Evolutionary conservation across 2,329 filamentous ascomycete genomes (phyloP).

Genomic region (Annulohypoxylon truncatum): DNA sequence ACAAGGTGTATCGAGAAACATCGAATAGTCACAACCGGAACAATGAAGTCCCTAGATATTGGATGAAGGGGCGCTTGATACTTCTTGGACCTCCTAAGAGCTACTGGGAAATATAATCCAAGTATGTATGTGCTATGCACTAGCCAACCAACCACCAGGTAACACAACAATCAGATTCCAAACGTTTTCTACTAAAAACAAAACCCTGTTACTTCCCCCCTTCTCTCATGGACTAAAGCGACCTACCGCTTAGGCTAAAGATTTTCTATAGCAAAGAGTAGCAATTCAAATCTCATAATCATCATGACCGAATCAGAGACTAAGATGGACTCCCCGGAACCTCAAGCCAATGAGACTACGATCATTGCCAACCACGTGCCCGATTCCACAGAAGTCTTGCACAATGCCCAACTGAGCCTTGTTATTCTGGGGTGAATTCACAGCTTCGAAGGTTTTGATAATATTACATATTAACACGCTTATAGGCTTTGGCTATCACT

Average conservation of each 20-base stretch:
- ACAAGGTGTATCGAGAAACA: background rate
- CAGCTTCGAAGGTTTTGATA: background rate
- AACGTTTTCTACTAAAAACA: background rate
- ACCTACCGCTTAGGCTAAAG: background rate
- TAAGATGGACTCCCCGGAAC: background rate
- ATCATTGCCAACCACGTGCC: background rate
- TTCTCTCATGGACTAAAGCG: background rate
- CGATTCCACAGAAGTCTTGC: background rate
- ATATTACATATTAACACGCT: background rate
- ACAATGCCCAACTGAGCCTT: constrained; percentile 4
- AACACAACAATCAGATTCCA: background rate
- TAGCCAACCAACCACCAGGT: background rate
- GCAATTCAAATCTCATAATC: background rate
- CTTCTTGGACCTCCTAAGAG: background rate
- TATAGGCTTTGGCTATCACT: constrained; percentile 11
- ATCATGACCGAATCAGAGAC: constrained; percentile 8
- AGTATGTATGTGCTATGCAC: background rate
- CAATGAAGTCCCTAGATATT: background rate
- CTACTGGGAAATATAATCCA: background rate
- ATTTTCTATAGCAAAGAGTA: background rate
- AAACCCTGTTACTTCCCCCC: background rate
- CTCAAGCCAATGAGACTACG: background rate
- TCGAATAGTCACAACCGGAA: background rate
- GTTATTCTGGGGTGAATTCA: constrained; percentile 14
- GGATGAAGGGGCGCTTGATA: background rate